Base-by-base conservation (phyloP, 2,329 filamentous ascomycete genomes). In the Colletotrichum camelliae region DNA sequence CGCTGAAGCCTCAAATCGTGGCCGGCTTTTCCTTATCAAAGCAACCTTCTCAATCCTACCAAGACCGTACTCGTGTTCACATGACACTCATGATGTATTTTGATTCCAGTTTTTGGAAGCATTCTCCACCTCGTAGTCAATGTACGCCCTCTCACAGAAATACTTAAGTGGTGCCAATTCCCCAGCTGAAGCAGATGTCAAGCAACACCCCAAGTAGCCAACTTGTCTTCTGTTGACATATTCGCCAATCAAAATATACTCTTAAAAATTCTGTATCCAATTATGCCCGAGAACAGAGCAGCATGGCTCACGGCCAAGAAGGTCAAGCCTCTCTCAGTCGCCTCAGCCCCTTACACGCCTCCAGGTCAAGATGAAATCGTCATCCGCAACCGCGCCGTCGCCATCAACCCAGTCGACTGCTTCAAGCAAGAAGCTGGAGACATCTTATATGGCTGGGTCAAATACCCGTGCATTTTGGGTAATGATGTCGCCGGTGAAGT, bases 401-500 rank as follows among this genome's bases (percentile, higher is more conserved):
- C 82, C n/a, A 81, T 84, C 43, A 84, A 84, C 57, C 82, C 81
- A 2, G 77, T 81, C 15, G 81, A 84, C 21, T 62, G 77, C 33
- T 70, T 75, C 43, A 79, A 81, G 15, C 81, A 82, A 61, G 64
- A 76, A 21, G 71, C 75, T 61, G 78, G 77, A 8, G 65, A 77
- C 48, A 67, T 76, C n/a, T 66, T 76, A 21, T 78, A 77, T 15
- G 77, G 73, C 35, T 79, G 68, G 72, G 75, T 72, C 55, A 75
- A 72, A 16, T 85, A 81, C 71, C 84, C 83, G 5, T 72, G 74
- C 24, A 79, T 87, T 33, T 78, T 81, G 18, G 82, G 83, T 35
- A 80, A 79, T 64, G 83, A 84, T 69, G 78, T 81, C 7, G 82
- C 82, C 33, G 82, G 82, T 18, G 77, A 80, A n/a, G 80, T 83